These are phyloP conservation scores for Bacidia rubella DNA, from an alignment of 495 filamentous ascomycete genomes.

Conservation along the genomic window DNA sequence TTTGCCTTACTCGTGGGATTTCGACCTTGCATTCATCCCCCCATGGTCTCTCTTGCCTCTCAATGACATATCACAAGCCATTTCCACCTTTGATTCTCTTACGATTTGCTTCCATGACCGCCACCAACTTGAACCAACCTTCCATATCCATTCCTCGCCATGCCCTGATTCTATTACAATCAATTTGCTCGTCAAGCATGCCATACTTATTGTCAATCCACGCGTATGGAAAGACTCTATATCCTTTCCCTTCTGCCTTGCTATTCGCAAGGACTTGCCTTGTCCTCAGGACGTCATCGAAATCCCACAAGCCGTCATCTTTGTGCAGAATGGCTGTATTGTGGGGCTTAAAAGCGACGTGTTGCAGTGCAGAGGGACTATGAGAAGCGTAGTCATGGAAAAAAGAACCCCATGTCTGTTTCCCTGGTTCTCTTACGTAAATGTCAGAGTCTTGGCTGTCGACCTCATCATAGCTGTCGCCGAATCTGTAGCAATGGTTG, in stretches of 20 bases:
- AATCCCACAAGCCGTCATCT: neutral
- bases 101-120: neutral
- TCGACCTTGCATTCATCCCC: no score
- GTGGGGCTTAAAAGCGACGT: no score
- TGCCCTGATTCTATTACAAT: neutral
- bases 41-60: no score
- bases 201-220: neutral
- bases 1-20: no score
- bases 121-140: neutral
- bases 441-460: neutral
- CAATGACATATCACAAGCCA: neutral
- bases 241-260: neutral
- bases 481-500: neutral
- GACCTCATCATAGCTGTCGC: neutral
- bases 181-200: neutral
- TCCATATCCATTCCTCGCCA: neutral
- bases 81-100: no score
- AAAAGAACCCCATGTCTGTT: neutral
- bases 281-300: neutral
- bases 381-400: neutral
- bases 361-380: neutral
- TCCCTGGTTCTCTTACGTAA: neutral
- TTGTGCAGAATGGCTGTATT: neutral
- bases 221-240: neutral
- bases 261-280: neutral